Evolutionary conservation across 208 protist species (phyloP), one percentile per base, ranked within the genome.

Genomic region (Trypanosoma caninum): DNA sequence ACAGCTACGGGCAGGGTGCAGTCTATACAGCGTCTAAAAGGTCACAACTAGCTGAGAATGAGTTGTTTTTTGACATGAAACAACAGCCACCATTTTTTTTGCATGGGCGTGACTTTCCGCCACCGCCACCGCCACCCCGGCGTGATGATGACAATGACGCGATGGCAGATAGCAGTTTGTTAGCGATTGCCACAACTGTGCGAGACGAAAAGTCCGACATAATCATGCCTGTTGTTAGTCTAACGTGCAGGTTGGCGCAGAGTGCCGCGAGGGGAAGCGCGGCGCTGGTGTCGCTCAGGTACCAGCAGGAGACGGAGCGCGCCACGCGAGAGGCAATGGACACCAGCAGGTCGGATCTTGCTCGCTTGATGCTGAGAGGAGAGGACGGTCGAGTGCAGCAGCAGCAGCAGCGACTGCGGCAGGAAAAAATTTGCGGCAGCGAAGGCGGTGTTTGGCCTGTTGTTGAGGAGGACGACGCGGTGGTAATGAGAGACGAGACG

Each of bases 201-300:
- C 28, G 65, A 31, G n/a, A 74, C 22, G 55, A 65, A 1, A 69
- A 80, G n/a, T 56, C 69, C n/a, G 76, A 82, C 51, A 90, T 94
- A 57, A 83, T 94, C 25, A 46, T 94, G 16, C 87, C 87, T 6
- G 74, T 89, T 0, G 82, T 89, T 13, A 84, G 70, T 60, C 14
- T 64, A 31, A 50, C 48, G 9, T 86, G 80, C 59, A 47, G 68
- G 0, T 50, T 94, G 16, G 79, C 73, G 34, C 48, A 82, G 58
- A 67, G 42, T 35, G 87, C 87, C 13, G 41, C 52, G 8, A 76
- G 76, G 20, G 87, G 87, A 25, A 94, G 87, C 45, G 61, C 62
- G 1, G 72, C 72, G 16, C 65, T 94, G 44, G 33, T 52, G 14
- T 70, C 76, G 35, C 68, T 88, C 35, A 53, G 67, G 62, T 72